Evolutionary conservation across 2,329 filamentous ascomycete species (phyloP).

Genomic region (Sporothrix sp.): DNA sequence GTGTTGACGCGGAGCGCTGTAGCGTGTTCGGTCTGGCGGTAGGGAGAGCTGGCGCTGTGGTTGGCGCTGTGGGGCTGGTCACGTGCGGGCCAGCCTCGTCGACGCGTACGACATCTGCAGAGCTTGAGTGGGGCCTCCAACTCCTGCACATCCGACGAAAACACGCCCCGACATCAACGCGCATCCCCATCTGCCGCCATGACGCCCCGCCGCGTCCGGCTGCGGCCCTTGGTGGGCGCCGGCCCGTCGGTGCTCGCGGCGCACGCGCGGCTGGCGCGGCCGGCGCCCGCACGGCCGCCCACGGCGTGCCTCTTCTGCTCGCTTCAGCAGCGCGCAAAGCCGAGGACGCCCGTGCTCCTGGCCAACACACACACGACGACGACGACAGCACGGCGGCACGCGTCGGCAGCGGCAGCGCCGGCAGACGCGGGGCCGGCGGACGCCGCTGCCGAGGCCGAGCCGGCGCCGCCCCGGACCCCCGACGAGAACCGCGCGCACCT

Average conservation of each 20-base stretch:
- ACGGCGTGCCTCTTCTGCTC: conserved; percentile 27
- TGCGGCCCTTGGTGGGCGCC: conserved; percentile 8
- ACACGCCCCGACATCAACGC: background rate
- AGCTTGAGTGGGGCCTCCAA: too few relatives aligned
- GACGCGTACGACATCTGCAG: too few relatives aligned
- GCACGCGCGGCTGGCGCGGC: background rate
- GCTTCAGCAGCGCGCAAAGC: conserved; percentile 6
- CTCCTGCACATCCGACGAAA: too few relatives aligned
- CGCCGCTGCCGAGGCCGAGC: background rate
- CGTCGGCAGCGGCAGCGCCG: conserved; percentile 20
- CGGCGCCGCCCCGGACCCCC: background rate
- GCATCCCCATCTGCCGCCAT: background rate
- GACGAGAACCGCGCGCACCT: conserved; percentile 34
- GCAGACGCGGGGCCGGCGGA: too few relatives aligned
- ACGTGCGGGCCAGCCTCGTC: background rate
- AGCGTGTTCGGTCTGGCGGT: background rate
- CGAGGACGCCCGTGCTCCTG: background rate
- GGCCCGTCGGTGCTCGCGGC: conserved; percentile 1
- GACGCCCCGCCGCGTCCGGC: conserved; percentile 26
- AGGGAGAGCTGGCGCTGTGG: background rate
- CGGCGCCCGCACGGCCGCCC: conserved; percentile 16
- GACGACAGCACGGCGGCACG: conserved; percentile 16
- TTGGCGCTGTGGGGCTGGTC: background rate
- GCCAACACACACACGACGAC: background rate
- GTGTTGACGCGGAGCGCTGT: too few relatives aligned